These are phyloP conservation scores for Backusella luteola DNA, from an alignment of 192 early-diverging fungal genomes.

Conservation along the genomic window DNA sequence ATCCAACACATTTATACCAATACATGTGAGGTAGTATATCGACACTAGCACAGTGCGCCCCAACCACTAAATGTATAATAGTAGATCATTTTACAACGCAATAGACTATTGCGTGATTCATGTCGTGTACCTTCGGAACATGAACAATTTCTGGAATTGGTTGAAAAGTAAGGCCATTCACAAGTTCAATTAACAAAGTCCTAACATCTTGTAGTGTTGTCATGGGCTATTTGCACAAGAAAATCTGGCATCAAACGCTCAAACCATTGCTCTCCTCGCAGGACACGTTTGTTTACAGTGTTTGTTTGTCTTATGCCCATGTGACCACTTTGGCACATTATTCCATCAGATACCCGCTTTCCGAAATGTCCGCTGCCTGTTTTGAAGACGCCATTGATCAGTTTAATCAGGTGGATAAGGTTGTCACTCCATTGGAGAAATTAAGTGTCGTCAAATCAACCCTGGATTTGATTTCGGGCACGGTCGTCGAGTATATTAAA, in stretches of 20 bases:
- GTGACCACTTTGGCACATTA: conserved; percentile 36
- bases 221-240: conserved; percentile 50
- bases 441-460: conserved; percentile 41
- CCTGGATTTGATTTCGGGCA: conserved; percentile 42
- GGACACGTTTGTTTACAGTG: conserved; percentile 39
- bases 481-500: conserved; percentile 41
- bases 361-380: conserved; percentile 35
- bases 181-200: neutral
- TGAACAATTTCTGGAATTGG: conserved; percentile 42
- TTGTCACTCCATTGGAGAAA: conserved; percentile 52
- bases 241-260: conserved; percentile 52
- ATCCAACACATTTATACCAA: conserved; percentile 49
- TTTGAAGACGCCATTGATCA: conserved; percentile 37
- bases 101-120: conserved; percentile 20
- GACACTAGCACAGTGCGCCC: neutral
- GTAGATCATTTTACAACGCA: conserved; percentile 22
- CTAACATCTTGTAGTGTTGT: conserved; percentile 36
- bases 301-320: conserved; percentile 36
- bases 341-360: conserved; percentile 36
- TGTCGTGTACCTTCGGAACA: conserved; percentile 40
- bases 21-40: conserved; percentile 31
- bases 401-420: conserved; percentile 22
- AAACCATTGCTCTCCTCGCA: conserved; percentile 37
- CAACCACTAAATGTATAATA: neutral
- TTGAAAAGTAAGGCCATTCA: conserved; percentile 50